phyloP scores from a whole-genome alignment of 371 early-diverging fungal genomes.

The Blastocladiella emersonii region DNA sequence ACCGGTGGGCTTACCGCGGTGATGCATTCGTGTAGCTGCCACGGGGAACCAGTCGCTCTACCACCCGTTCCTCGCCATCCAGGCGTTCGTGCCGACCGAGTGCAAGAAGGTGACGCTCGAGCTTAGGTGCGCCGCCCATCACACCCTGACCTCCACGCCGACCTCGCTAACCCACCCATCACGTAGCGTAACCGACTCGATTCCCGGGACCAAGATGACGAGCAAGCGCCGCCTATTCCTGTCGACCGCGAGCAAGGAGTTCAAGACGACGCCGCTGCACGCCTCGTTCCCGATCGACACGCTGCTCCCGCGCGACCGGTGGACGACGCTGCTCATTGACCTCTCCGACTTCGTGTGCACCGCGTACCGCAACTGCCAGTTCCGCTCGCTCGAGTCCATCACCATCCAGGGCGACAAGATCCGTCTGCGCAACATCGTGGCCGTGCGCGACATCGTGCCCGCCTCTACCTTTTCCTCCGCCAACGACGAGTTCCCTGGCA shows the following conservation, averaged over 20 bases:
- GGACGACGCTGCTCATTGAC: neutral
- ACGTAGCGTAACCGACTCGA: neutral
- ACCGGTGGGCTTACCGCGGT: too few relatives aligned
- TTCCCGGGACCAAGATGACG: neutral
- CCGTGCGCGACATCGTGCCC: neutral
- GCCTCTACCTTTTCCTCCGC: too few relatives aligned
- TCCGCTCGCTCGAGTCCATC: neutral
- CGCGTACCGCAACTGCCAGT: neutral
- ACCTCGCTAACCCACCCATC: neutral
- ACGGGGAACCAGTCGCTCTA: neutral
- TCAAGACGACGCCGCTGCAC: constrained; percentile 5
- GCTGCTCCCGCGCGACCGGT: neutral
- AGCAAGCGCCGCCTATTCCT: constrained; percentile 6
- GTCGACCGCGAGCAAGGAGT: constrained; percentile 6
- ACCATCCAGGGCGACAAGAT: neutral
- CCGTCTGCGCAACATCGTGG: neutral
- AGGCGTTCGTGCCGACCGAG: neutral
- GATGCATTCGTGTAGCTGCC: too few relatives aligned
- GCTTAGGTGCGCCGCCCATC: neutral
- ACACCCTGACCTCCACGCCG: neutral
- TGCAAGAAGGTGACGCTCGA: constrained; percentile 1
- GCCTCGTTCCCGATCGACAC: neutral
- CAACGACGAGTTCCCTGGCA: too few relatives aligned
- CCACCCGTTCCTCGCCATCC: neutral
- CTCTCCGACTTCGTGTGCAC: neutral